Base-by-base conservation (phyloP, 768 basidiomycete genomes). In the Tephrocybe sp. region DNA sequence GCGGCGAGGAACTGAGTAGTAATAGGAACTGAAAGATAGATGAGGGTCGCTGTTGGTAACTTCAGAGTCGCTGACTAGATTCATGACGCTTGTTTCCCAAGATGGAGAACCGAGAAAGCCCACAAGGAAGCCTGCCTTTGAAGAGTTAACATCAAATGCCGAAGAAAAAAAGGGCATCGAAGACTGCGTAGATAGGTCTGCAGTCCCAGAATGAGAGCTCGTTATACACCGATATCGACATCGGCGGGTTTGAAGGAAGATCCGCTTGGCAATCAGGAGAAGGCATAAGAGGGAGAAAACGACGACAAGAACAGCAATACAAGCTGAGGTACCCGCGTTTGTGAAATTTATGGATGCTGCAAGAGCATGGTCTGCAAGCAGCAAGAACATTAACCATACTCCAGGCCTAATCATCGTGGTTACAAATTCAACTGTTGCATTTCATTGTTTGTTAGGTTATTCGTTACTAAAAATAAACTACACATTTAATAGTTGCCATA, bases 81-180 rank as follows among this genome's bases (percentile, higher is more conserved):
- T 59, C 39, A 59, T 43, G 20, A 67, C 57, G 20, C 64, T 62
- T n/a, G 68, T 73, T 64, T 78, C 76, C 68, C 70, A 73, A 7
- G 67, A 56, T 16, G 76, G 76, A 36, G 75, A 76, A 33, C 75
- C 74, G 35, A 76, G 67, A 45, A 76, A 68, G 1, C 76, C 76
- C 14, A 75, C 71, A 26, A 72, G 50, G 55, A 77, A 67, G 11
- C 71, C 75, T 35, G 68, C 60, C 53, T 64, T 72, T 52, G 39
- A 7, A 9, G 30, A 33, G 17, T 44, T n/a, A 17, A 19, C 23
- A 39, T 49, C 35, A 13, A 34, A 23, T 11, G 41, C 50, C 16
- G 48, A 53, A 39, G 51, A 47, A 52, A 63, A 48, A 38, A 55
- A 45, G 26, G 55, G 60, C 12, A 56, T 22, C 41, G 62, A 57